These are phyloP conservation scores for Prototheca cutis DNA, from an alignment of 163 green algal genomes.

Conservation along the genomic window DNA sequence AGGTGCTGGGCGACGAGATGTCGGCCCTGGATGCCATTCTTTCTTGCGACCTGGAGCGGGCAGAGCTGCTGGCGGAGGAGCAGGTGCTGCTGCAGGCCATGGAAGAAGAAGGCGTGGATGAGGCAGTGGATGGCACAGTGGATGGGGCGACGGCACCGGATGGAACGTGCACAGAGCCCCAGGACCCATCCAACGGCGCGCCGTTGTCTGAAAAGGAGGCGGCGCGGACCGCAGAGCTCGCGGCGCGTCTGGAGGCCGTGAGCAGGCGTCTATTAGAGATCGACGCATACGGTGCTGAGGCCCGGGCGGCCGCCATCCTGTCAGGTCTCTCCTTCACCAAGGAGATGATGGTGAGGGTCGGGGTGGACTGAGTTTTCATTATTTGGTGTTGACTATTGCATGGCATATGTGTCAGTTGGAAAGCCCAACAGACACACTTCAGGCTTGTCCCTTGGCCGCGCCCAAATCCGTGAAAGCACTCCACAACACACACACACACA, in stretches of 20 bases:
- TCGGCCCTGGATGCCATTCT: conserved; percentile 80
- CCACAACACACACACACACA: too few species aligned
- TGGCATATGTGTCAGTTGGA: too few species aligned
- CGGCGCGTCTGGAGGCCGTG: conserved; percentile 42
- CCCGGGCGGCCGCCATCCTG: conserved; percentile 73
- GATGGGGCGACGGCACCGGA: background rate
- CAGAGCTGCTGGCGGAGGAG: conserved; percentile 70
- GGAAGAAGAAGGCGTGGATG: background rate
- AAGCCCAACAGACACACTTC: too few species aligned
- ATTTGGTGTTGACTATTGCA: too few species aligned
- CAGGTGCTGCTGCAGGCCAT: conserved; percentile 43
- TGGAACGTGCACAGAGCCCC: too few species aligned
- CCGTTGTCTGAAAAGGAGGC: too few species aligned
- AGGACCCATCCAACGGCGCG: too few species aligned
- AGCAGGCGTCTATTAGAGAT: conserved; percentile 84
- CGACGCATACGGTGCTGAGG: conserved; percentile 74
- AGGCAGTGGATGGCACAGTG: background rate
- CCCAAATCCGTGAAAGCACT: too few species aligned
- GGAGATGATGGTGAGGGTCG: conserved; percentile 46
- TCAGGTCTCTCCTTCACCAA: conserved; percentile 72
- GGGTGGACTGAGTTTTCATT: too few species aligned
- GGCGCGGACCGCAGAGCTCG: background rate
- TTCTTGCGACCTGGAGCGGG: conserved; percentile 73
- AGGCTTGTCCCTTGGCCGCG: too few species aligned
- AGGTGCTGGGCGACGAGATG: conserved; percentile 71